Evolutionary conservation across 352 stramenopile genomes (phyloP).

Genomic region (Aphanomyces euteiches): DNA sequence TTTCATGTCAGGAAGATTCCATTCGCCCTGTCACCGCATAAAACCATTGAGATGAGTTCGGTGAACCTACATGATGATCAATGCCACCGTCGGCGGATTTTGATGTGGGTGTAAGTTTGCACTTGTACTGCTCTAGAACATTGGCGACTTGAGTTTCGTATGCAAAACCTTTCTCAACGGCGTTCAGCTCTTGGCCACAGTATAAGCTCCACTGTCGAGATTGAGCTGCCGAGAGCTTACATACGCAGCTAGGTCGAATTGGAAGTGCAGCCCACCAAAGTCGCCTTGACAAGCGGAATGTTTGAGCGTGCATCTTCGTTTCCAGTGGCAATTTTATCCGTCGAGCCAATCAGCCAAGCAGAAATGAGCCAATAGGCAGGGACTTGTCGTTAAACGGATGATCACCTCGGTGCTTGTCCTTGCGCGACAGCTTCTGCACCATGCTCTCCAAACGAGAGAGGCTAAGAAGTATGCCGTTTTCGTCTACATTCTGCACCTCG

Average conservation of each 20-base stretch:
- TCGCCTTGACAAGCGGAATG: no score
- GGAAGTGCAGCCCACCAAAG: no score
- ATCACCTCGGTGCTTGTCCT: no score
- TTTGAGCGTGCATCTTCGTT: no score
- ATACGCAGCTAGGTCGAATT: no score
- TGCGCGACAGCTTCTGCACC: background rate
- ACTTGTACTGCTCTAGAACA: conserved; percentile 53
- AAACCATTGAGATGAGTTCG: background rate
- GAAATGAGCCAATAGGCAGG: no score
- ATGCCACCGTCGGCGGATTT: conserved; percentile 68
- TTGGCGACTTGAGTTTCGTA: conserved; percentile 61
- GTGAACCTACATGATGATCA: conserved; percentile 48
- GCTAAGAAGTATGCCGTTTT: background rate
- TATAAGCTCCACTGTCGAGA: background rate
- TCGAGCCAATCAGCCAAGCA: no score
- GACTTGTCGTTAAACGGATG: no score
- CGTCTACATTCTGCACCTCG: background rate
- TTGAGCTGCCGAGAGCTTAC: no score
- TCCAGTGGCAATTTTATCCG: no score
- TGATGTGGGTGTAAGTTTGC: conserved; percentile 52
- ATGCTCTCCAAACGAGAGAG: background rate
- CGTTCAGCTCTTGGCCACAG: background rate
- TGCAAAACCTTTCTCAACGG: conserved; percentile 42
- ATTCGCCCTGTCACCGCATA: conserved; percentile 43
- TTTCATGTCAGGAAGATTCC: conserved; percentile 54